Evolutionary conservation across 2,329 filamentous ascomycete genomes (phyloP).

Genomic region (Fusarium sp.): DNA sequence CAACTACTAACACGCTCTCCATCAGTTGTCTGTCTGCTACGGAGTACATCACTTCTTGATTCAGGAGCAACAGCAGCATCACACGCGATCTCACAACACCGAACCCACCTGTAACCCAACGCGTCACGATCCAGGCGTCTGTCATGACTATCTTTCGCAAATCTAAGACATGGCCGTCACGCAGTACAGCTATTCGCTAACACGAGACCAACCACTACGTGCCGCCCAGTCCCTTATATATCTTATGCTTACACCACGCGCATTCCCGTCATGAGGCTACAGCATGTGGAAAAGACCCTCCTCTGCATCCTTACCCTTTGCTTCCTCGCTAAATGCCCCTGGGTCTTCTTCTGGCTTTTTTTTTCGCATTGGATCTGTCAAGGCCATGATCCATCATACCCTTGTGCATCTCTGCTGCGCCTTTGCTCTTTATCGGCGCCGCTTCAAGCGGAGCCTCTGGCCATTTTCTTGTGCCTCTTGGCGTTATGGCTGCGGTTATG

Average conservation of each 20-base stretch:
- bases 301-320: slow-evolving; percentile 1
- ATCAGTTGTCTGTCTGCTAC: slow-evolving; percentile 39
- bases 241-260: slow-evolving; percentile 36
- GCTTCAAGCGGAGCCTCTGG: slow-evolving; percentile 37
- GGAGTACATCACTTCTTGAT: slow-evolving; percentile 25
- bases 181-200: slow-evolving; percentile 37
- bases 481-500: slow-evolving; percentile 40
- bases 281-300: slow-evolving; percentile 26
- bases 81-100: slow-evolving; percentile 27
- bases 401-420: slow-evolving; percentile 37
- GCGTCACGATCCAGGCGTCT: slow-evolving; percentile 32
- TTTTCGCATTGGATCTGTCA: slow-evolving; percentile 21
- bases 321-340: slow-evolving; percentile 5
- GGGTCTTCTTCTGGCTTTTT: slow-evolving; percentile 1
- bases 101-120: slow-evolving; percentile 29
- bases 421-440: slow-evolving; percentile 36
- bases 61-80: slow-evolving; percentile 29
- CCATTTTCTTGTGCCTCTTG: slow-evolving; percentile 29
- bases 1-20: slow-evolving; percentile 25
- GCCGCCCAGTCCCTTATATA: slow-evolving; percentile 31
- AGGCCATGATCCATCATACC: slow-evolving; percentile 37
- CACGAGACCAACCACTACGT: slow-evolving; percentile 42
- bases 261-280: slow-evolving; percentile 39
- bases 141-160: slow-evolving; percentile 34
- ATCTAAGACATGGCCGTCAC: slow-evolving; percentile 46